Evolutionary conservation across 2,329 filamentous ascomycete species (phyloP), one percentile per base, ranked within the genome.

Genomic region (Trichoderma semiorbis): DNA sequence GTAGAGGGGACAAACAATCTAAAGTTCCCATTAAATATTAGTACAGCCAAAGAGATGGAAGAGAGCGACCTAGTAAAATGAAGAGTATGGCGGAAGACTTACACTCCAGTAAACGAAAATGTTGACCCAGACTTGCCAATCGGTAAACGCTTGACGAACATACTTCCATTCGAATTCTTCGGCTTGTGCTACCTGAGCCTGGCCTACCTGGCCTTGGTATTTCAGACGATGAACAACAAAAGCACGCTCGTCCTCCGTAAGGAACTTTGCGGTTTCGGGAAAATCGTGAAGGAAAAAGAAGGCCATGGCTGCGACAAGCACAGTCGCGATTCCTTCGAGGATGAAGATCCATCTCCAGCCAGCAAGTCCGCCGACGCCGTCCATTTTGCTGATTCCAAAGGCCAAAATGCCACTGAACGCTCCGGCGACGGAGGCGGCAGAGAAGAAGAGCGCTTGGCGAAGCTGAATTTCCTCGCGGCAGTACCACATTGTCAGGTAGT

Each of bases 231-330:
- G 87, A 3, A 94, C 83, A 0, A 96, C 91, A 61, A 93, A 90
- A 1, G 86, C 87, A 3, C 91, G 87, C 76, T 97, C 93, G 39
- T 89, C 87, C 10, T 89, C 87, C 0, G 89, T 90, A 26, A 97
- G 85, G 78, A 97, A 97, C 0, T 76, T 87, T 0, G 93, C 93
- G 28, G 92, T 89, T 74, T 94, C 93, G 0, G 94, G 94, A 75
- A 94, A 97, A 77, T 97, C 93, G 75, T 93, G 87, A 0, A 97
- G 88, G 74, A 90, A 84, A 84, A 89, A 95, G 81, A 92, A 94
- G 0, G 89, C 89, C 1, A 85, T 76, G 5, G 90, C 72, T 0
- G 92, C 93, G 6, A 94, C 86, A 1, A 94, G 1, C 0, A 93
- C 85, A 0, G 92, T 94, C 0, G 85, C 86, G 1, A 94, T 85